A percentile compares a stretch with the other conserved stretches of the same genome.
Conservation (phyloP, 2,329 filamentous ascomycete genomes). For the Cryphonectria japonica region DNA sequence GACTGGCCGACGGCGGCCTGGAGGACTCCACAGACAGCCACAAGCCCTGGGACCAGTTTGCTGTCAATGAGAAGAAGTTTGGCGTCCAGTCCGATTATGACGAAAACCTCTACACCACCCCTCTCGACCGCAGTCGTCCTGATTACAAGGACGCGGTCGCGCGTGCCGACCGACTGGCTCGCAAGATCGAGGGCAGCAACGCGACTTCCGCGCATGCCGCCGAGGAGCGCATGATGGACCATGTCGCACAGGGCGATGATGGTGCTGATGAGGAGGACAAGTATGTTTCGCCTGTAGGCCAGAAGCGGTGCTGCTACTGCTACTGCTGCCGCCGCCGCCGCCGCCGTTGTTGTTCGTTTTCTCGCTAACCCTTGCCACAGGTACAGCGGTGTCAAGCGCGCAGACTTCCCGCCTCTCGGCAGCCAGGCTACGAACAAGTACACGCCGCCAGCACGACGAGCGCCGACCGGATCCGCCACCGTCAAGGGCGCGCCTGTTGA, state of each 20-base stretch:
- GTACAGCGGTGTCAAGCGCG: slow-evolving; percentile 84
- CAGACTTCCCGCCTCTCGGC: slow-evolving; percentile 72
- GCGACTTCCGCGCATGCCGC: slow-evolving; percentile 81
- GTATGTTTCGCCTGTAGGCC: slow-evolving; percentile 49
- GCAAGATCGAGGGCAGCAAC: slow-evolving; percentile 81
- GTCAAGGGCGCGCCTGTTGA: slow-evolving; percentile 80
- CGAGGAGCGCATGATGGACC: slow-evolving; percentile 81
- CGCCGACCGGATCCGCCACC: slow-evolving; percentile 73
- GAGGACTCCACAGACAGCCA: slow-evolving; percentile 53
- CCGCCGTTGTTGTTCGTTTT: no score
- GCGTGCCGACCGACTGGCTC: slow-evolving; percentile 79
- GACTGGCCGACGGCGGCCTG: slow-evolving; percentile 66
- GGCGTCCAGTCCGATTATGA: slow-evolving; percentile 90
- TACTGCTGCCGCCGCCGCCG: slow-evolving; percentile 12
- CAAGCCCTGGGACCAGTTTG: slow-evolving; percentile 85
- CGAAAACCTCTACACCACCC: slow-evolving; percentile 92
- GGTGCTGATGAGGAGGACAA: slow-evolving; percentile 91
- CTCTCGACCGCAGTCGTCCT: slow-evolving; percentile 83
- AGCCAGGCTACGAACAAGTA: slow-evolving; percentile 69
- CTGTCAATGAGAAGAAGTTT: slow-evolving; percentile 83
- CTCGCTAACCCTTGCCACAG: slow-evolving; percentile 45
- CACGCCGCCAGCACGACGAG: slow-evolving; percentile 84
- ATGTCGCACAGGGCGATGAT: slow-evolving; percentile 64
- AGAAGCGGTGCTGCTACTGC: slow-evolving; percentile 10
- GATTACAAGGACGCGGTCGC: slow-evolving; percentile 78